Evolutionary conservation across 768 basidiomycete genomes (phyloP), one percentile per base, ranked within the genome.

Genomic region (Stropharia rugosoannulata): DNA sequence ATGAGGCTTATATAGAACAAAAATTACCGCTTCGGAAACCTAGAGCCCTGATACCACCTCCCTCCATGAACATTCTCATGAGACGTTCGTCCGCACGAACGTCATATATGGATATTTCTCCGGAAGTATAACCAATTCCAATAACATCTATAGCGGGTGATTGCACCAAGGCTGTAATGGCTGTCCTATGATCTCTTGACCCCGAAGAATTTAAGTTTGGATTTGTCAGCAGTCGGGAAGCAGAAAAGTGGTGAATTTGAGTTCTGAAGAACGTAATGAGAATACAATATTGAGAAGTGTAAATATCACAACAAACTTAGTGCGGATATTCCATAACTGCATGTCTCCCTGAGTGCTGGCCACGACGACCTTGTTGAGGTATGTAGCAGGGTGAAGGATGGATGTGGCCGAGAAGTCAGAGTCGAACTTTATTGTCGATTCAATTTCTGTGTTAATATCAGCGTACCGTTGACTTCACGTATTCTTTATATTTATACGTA

Each of bases 61-160:
- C 93, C 45, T 95, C 93, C 89, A 97, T 93, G 62, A 86, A 86
- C 76, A 98, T 87, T 50, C 86, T 78, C 79, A 98, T 86, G 9
- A 99, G 75, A 29, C 87, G 80, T 68, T 98, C 95, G 59, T 96
- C 95, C 9, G 90, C 82, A 35, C 94, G 85, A 47, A 98, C 80
- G 66, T 99, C 97, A 65, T 95, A 90, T 3, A 99, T 80, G 0
- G 88, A 86, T 27, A 97, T 85, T 62, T 90, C 86, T 39, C 97
- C 97, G 1, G 90, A 91, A 1, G 86, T 76, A 67, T 91, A 93
- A 1, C 94, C 96, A 47, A 99, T 77, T n/a, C 93, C 97, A 38
- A 98, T 80, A 9, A 98, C 93, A 64, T 99, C 97, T 50, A 98
- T 89, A 12, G 95, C 97, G 22, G 96, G 95, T 8, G 94, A 95